Evolutionary conservation across 2,329 filamentous ascomycete species (phyloP), one percentile per base, ranked within the genome.

Genomic region (Cordyceps fumosorosea): DNA sequence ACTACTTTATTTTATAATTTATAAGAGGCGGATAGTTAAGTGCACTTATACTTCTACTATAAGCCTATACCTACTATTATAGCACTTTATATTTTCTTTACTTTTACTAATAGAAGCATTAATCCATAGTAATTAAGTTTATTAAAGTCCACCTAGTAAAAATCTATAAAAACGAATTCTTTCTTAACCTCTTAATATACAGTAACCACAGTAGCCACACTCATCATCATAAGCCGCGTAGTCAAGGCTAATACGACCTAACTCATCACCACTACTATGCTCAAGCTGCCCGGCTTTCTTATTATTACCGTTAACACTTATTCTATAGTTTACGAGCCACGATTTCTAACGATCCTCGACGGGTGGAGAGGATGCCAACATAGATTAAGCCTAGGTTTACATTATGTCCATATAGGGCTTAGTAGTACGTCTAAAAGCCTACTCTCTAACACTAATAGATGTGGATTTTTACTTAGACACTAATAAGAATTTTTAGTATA

Each of bases 171-270:
- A 44, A 5, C 14, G 12, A 26, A 55, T 53, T 37, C 32, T 54
- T 42, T 44, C 16, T 56, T 18, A 37, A 37, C 29, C n/a, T 26
- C 45, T 67, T 32, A 68, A 47, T 68, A 67, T 18, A 59, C 68
- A 70, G 18, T 44, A 52, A n/a, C 68, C 68, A 62, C 68, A 70
- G 44, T 70, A 70, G 10, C 63, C 67, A 61, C 68, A 69, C 12
- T 62, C 55, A 1, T 64, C 61, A 16, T 60, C 62, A 52, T n/a
- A n/a, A n/a, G n/a, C 69, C 8, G 18, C 5, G 47, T 65, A 69
- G 45, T 70, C 67, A 11, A 57, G 56, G 26, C 58, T 63, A n/a
- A 45, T 54, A 37, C 10, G 61, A 29, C n/a, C 50, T 5, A 54
- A 62, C 6, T 63, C 62, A 40, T 62, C 42, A 32, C 40, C 58